Evolutionary conservation across 2,329 filamentous ascomycete species (phyloP).

Genomic region (Fusarium zealandicum): DNA sequence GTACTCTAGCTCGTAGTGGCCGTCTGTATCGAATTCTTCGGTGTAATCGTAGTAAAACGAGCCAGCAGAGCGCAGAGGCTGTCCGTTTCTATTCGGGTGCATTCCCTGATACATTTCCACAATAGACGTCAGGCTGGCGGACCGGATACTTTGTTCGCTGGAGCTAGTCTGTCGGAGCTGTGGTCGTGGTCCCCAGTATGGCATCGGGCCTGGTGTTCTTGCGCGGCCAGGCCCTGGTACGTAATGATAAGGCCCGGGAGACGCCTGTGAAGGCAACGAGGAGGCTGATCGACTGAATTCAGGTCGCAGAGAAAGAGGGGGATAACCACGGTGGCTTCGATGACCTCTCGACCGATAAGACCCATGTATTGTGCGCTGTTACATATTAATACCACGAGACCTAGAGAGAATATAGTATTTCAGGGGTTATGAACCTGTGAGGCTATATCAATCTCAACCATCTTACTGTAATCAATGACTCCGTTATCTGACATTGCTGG

Average conservation of each 20-base stretch:
- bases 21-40: constrained; percentile 55
- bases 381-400: constrained; percentile 4
- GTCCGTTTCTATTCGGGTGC: constrained; percentile 38
- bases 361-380: constrained; percentile 55
- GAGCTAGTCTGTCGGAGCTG: constrained; percentile 45
- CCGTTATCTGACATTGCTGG: constrained; percentile 58
- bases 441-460: constrained; percentile 58
- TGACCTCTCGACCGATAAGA: constrained; percentile 51
- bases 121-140: constrained; percentile 59
- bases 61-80: constrained; percentile 42
- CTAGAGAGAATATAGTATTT: background rate
- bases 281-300: constrained; percentile 52
- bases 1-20: constrained; percentile 21
- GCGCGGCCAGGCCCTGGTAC: constrained; percentile 36
- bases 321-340: constrained; percentile 47
- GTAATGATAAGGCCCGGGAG: constrained; percentile 38
- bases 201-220: constrained; percentile 49
- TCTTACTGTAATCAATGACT: constrained; percentile 57
- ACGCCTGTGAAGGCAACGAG: constrained; percentile 47
- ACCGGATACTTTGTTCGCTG: constrained; percentile 50
- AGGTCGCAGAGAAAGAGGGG: constrained; percentile 50
- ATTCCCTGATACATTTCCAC: constrained; percentile 55
- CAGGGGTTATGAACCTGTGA: constrained; percentile 51
- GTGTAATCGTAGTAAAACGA: constrained; percentile 62
- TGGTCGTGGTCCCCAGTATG: constrained; percentile 37